A percentile compares a stretch with the other conserved stretches of the same genome.
Evolutionary conservation across 2,329 filamentous ascomycete species (phyloP).

Genomic region (Alternaria sp.): DNA sequence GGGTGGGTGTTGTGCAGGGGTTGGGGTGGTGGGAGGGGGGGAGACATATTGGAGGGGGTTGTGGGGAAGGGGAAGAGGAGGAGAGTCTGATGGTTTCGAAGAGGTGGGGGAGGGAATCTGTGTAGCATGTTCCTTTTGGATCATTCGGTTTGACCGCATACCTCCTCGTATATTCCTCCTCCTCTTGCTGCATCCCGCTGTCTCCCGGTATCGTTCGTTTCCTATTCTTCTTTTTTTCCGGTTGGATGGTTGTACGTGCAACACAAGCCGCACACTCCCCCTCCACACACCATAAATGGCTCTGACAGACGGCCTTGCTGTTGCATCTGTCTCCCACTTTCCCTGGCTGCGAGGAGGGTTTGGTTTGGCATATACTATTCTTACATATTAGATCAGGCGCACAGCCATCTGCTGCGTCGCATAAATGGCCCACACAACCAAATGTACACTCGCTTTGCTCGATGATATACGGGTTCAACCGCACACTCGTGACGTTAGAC

Average conservation of each 20-base stretch:
- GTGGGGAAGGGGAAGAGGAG: neutral
- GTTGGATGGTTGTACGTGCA: constrained; percentile 21
- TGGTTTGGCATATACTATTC: constrained; percentile 38
- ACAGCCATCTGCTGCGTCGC: constrained; percentile 37
- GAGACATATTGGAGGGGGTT: constrained; percentile 8
- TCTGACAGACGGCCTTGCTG: constrained; percentile 36
- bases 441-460: constrained; percentile 36
- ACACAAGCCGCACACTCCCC: constrained; percentile 31
- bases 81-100: constrained; percentile 6
- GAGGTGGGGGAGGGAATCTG: constrained; percentile 18
- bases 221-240: neutral
- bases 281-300: constrained; percentile 30
- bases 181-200: neutral
- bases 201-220: constrained; percentile 4
- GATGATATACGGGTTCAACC: constrained; percentile 40
- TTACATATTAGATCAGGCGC: constrained; percentile 36
- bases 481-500: constrained; percentile 24
- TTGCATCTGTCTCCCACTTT: constrained; percentile 34
- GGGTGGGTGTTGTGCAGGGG: constrained; percentile 8
- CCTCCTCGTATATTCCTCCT: neutral
- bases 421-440: constrained; percentile 41
- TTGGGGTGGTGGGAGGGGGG: constrained; percentile 3
- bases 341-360: constrained; percentile 30
- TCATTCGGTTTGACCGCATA: constrained; percentile 6
- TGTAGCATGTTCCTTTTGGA: constrained; percentile 22